Conservation (phyloP, 176 grass and related monocot genomes). For the Otatea glauca region DNA sequence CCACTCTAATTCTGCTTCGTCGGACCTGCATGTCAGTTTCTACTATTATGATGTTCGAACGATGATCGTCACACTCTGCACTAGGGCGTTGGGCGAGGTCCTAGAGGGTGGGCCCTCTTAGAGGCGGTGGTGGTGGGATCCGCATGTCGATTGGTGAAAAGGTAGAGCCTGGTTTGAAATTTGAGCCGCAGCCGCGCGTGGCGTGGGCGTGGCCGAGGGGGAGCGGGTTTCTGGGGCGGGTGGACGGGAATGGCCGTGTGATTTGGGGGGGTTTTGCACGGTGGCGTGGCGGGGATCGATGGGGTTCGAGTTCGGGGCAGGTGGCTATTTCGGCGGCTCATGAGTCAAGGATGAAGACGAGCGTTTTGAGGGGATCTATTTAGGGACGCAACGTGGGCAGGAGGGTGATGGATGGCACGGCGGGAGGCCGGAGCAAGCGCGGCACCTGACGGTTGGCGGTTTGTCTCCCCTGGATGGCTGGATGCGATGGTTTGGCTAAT, state of each 20-base stretch:
- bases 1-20: no score
- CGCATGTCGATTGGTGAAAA: background rate
- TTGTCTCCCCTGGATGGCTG: background rate
- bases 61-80: no score
- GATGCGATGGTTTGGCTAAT: no score
- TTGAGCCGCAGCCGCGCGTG: conserved; percentile 36
- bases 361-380: background rate
- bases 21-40: no score
- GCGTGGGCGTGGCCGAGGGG: background rate
- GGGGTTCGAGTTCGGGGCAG: background rate
- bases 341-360: background rate
- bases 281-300: background rate
- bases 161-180: conserved; percentile 29
- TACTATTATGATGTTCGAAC: no score
- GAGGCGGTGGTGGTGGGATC: no score
- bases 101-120: background rate
- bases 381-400: background rate
- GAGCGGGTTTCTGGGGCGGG: background rate
- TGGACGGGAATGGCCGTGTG: background rate
- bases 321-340: background rate
- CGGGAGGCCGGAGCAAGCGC: no score
- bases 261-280: background rate
- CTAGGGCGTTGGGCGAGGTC: background rate
- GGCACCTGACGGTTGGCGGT: background rate
- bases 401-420: background rate